phyloP scores from a whole-genome alignment of 768 basidiomycete species.

The Suillus spraguei region DNA sequence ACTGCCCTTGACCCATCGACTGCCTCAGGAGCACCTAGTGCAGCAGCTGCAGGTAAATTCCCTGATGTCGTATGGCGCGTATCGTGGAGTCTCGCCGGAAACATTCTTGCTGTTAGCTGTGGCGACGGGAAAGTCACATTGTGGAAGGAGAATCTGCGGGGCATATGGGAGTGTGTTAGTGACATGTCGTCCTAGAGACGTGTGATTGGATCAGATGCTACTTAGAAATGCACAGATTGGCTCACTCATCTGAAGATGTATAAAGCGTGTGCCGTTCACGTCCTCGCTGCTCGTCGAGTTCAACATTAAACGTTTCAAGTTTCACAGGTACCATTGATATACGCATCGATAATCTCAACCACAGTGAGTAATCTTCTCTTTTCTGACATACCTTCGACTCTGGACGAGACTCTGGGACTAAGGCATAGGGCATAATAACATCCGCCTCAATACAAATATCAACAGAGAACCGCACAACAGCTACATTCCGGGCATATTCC shows the following conservation, averaged over 20 bases:
- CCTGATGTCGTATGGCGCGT: conserved; percentile 99
- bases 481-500: conserved; percentile 69
- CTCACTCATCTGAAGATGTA: conserved; percentile 11
- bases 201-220: conserved; percentile 5
- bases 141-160: conserved; percentile 97
- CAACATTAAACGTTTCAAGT: conserved; percentile 34
- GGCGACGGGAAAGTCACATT: conserved; percentile 97
- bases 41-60: conserved; percentile 72
- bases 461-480: conserved; percentile 58
- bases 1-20: conserved; percentile 75
- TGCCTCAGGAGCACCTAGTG: conserved; percentile 44
- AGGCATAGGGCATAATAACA: background rate
- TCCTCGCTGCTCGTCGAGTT: background rate
- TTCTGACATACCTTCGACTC: conserved; percentile 56
- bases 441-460: conserved; percentile 39
- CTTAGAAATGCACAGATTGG: conserved; percentile 10
- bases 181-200: conserved; percentile 79
- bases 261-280: conserved; percentile 46
- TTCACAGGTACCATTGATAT: conserved; percentile 58
- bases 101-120: conserved; percentile 94
- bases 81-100: conserved; percentile 96
- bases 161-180: conserved; percentile 96
- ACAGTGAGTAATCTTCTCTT: conserved; percentile 53
- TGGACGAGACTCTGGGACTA: conserved; percentile 42
- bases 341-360: conserved; percentile 56